Evolutionary conservation across 176 grass and related monocot genomes (phyloP).

Genomic region (Poa pratensis): DNA sequence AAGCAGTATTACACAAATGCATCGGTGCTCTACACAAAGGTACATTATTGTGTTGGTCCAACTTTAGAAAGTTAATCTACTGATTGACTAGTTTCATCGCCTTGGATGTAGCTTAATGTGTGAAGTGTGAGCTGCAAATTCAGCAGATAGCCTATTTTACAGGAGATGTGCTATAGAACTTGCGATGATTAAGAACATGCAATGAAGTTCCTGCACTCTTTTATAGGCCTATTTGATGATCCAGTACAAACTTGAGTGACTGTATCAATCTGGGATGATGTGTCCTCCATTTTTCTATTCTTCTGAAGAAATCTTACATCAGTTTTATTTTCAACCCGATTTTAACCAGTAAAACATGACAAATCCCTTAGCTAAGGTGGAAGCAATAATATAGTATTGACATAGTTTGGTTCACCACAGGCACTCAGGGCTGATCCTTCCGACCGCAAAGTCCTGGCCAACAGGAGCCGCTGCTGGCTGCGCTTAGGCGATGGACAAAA

Average conservation of each 20-base stretch:
- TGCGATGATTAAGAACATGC: background rate
- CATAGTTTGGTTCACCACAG: slow-evolving; percentile 25
- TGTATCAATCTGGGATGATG: background rate
- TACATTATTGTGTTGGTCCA: background rate
- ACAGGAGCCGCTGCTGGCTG: slow-evolving; percentile 63
- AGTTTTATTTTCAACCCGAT: background rate
- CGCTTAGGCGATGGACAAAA: slow-evolving; percentile 41
- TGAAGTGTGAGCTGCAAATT: background rate
- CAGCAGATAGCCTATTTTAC: background rate
- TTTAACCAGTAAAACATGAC: background rate
- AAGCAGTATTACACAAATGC: slow-evolving; percentile 48
- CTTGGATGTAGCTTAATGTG: slow-evolving; percentile 3
- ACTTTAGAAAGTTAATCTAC: background rate
- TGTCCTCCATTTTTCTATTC: background rate
- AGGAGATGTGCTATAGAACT: background rate
- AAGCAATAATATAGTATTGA: slow-evolving; percentile 9
- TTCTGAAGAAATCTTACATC: background rate
- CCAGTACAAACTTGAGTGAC: background rate
- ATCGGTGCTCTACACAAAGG: slow-evolving; percentile 26
- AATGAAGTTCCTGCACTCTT: too few relatives aligned
- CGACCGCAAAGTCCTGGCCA: slow-evolving; percentile 41
- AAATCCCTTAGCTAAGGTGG: background rate
- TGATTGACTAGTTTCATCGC: background rate
- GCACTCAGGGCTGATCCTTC: slow-evolving; percentile 39
- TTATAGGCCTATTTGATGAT: too few relatives aligned